Evolutionary conservation across 2,329 filamentous ascomycete species (phyloP).

Genomic region (Aspergillus niger): DNA sequence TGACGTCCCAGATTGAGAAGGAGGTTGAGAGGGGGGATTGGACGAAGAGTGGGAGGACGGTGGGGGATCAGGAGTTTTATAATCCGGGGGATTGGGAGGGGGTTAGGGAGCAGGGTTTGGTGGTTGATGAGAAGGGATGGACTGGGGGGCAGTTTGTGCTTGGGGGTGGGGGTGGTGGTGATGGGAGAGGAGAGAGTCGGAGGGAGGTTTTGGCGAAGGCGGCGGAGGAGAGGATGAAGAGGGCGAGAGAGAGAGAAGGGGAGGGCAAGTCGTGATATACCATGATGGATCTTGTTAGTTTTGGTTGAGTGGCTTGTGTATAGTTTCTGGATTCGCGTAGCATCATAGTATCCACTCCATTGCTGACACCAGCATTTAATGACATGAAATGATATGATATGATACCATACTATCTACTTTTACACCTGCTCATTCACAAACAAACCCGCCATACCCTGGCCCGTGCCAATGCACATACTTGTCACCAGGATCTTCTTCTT

Average conservation of each 20-base stretch:
- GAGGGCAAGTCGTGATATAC: constrained; percentile 15
- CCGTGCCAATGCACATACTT: constrained; percentile 80
- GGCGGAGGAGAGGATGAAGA: constrained; percentile 67
- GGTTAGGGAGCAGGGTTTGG: constrained; percentile 52
- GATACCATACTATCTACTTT: not conserved
- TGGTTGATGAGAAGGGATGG: constrained; percentile 74
- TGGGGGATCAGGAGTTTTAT: constrained; percentile 63
- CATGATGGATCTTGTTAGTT: too few species aligned
- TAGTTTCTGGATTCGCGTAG: not conserved
- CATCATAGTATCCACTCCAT: not conserved
- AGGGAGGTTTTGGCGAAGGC: constrained; percentile 75
- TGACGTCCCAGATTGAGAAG: constrained; percentile 82
- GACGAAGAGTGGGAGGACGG: constrained; percentile 66
- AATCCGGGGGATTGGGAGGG: constrained; percentile 59
- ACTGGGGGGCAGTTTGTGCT: constrained; percentile 74
- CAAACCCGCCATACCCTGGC: constrained; percentile 67
- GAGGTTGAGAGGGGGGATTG: constrained; percentile 83
- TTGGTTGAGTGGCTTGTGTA: not conserved
- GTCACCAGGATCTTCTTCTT: constrained; percentile 91
- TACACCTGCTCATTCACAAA: constrained; percentile 64
- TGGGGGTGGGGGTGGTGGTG: constrained; percentile 53
- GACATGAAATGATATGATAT: constrained; percentile 6
- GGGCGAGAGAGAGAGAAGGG: constrained; percentile 47
- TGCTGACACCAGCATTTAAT: not conserved
- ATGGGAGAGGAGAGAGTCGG: constrained; percentile 56